phyloP scores from a whole-genome alignment of 2,329 filamentous ascomycete genomes.

The Esteya vermicola region DNA sequence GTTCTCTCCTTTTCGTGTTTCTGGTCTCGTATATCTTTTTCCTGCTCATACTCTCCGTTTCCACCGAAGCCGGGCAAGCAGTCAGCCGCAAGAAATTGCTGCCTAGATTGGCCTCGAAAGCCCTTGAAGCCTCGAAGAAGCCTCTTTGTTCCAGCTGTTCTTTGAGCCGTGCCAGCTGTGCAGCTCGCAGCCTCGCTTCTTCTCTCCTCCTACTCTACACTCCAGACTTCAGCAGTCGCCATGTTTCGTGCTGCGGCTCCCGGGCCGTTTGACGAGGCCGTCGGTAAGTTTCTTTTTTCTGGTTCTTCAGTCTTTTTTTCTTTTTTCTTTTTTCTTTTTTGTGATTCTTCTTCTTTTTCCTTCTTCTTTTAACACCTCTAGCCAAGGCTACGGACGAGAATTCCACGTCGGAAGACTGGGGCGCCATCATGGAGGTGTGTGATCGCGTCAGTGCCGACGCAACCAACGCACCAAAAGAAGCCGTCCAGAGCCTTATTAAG shows the following conservation, averaged over 20 bases:
- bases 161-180: too few relatives aligned
- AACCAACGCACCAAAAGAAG: conserved; percentile 58
- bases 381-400: conserved; percentile 91
- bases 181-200: too few relatives aligned
- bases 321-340: neutral
- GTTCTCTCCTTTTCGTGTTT: too few relatives aligned
- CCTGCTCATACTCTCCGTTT: too few relatives aligned
- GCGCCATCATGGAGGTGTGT: conserved; percentile 49
- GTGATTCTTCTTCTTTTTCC: neutral
- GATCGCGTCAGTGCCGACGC: conserved; percentile 40
- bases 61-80: too few relatives aligned
- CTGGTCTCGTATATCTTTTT: too few relatives aligned
- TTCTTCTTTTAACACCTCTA: conserved; percentile 14
- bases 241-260: conserved; percentile 46
- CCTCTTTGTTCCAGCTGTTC: too few relatives aligned
- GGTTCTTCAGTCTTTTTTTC: neutral
- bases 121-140: too few relatives aligned
- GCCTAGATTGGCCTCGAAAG: too few relatives aligned
- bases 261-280: conserved; percentile 43
- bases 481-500: conserved; percentile 81
- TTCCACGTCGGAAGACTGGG: conserved; percentile 68
- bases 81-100: too few relatives aligned
- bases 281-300: conserved; percentile 30
- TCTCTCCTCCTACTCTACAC: neutral
- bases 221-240: too few relatives aligned